These are phyloP conservation scores for Endothia cerciana DNA, from an alignment of 2,329 filamentous ascomycete genomes.

Conservation along the genomic window DNA sequence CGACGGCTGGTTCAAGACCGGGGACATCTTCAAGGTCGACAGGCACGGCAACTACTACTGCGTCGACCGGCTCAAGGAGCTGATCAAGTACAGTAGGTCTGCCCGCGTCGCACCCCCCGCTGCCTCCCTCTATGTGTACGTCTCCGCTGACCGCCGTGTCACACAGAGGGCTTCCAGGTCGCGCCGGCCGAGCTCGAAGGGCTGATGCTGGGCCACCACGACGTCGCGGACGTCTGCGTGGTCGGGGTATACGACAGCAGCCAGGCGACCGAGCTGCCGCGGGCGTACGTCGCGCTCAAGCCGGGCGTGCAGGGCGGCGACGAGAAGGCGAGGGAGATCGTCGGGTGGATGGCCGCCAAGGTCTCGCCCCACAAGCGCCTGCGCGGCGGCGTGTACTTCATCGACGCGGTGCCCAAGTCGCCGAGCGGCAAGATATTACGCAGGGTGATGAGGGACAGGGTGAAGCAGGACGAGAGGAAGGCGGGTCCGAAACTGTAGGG, in stretches of 20 bases:
- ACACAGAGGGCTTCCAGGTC: slow-evolving; percentile 72
- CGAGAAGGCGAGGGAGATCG: slow-evolving; percentile 45
- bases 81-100: slow-evolving; percentile 62
- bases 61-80: slow-evolving; percentile 79
- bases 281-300: slow-evolving; percentile 64
- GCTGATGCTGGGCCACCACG: slow-evolving; percentile 46
- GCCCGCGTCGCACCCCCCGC: neutral
- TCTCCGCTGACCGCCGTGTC: slow-evolving; percentile 34
- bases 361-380: slow-evolving; percentile 64
- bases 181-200: slow-evolving; percentile 68
- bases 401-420: slow-evolving; percentile 73
- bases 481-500: slow-evolving; percentile 45
- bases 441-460: slow-evolving; percentile 46
- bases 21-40: slow-evolving; percentile 82
- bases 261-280: slow-evolving; percentile 69
- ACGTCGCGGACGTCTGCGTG: slow-evolving; percentile 63
- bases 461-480: slow-evolving; percentile 43
- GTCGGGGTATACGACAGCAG: slow-evolving; percentile 63
- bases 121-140: neutral
- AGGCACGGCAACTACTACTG: slow-evolving; percentile 82
- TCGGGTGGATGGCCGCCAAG: slow-evolving; percentile 41
- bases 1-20: slow-evolving; percentile 89
- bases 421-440: slow-evolving; percentile 56
- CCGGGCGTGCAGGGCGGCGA: slow-evolving; percentile 42
- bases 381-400: slow-evolving; percentile 71